phyloP scores from a whole-genome alignment of 257 asterid genomes.

The Catharanthus roseus region DNA sequence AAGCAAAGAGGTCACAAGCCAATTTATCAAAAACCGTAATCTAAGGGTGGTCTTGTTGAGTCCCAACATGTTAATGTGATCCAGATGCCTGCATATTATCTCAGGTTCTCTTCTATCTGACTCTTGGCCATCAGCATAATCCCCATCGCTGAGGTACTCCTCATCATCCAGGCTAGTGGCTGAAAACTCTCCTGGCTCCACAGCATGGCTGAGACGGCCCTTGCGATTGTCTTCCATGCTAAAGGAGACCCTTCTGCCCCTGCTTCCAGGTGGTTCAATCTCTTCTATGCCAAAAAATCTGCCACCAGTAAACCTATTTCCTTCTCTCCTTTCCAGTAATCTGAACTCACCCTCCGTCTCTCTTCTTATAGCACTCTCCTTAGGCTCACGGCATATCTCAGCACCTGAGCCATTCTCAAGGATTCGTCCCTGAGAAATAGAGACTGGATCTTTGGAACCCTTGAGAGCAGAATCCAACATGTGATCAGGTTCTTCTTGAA shows the following conservation, averaged over 20 bases:
- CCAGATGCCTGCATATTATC: slow-evolving; percentile 75
- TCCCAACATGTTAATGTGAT: slow-evolving; percentile 84
- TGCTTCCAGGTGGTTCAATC: slow-evolving; percentile 67
- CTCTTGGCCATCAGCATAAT: slow-evolving; percentile 60
- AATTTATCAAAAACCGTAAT: slow-evolving; percentile 76
- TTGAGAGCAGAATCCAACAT: slow-evolving; percentile 16
- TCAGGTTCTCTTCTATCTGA: slow-evolving; percentile 88
- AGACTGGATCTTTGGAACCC: slow-evolving; percentile 21
- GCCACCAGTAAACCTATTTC: slow-evolving; percentile 65
- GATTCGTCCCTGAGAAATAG: slow-evolving; percentile 27
- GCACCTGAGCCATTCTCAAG: slow-evolving; percentile 44
- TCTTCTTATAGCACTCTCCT: slow-evolving; percentile 92
- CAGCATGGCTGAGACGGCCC: slow-evolving; percentile 40
- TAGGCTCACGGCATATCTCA: slow-evolving; percentile 45
- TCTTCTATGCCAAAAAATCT: slow-evolving; percentile 89
- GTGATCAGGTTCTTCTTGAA: slow-evolving; percentile 57
- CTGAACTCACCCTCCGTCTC: slow-evolving; percentile 97
- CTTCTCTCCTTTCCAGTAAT: slow-evolving; percentile 82
- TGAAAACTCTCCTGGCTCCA: slow-evolving; percentile 62
- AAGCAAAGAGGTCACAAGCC: slow-evolving; percentile 90
- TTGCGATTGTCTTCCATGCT: slow-evolving; percentile 62
- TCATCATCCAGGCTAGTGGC: slow-evolving; percentile 63
- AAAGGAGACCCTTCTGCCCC: slow-evolving; percentile 80
- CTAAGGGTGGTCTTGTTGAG: slow-evolving; percentile 86
- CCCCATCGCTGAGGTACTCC: slow-evolving; percentile 66